Evolutionary conservation across 345 rosid species (phyloP), one percentile per base, ranked within the genome.

Genomic region (Arabidopsis suecica): DNA sequence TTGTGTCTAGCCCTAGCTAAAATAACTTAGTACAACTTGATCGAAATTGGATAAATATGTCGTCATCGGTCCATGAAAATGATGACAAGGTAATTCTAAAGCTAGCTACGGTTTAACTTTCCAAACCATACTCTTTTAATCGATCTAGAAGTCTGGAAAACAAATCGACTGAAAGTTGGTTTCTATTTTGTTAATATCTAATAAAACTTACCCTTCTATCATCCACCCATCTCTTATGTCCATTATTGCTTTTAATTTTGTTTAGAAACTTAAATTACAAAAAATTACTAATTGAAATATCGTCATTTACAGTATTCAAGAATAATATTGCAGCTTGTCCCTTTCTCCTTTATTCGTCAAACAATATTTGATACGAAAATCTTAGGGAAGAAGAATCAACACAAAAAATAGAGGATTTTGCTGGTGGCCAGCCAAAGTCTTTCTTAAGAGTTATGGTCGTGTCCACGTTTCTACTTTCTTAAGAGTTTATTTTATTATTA

Each of bases 381-480:
- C 28, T 58, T 71, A 36, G 58, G 20, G 34, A 41, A 30, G 69
- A 51, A 72, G 51, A 30, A 16, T 62, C 62, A 41, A 62, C 33
- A 14, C n/a, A 25, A 7, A 53, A 28, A 49, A n/a, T 2, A 45
- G 18, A 37, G 23, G 45, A 18, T 62, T 32, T 32, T 51, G 54
- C 22, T 62, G 76, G 62, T 73, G 34, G 63, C 63, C 70, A 73
- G 54, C 62, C 56, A 54, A 63, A 41, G 25, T 41, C 6, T 50
- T 50, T 49, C 14, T 1, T 25, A 37, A 58, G 14, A 30, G 53
- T 20, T 34, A 45, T 65, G 53, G 72, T 66, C 60, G 78, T 65
- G 23, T 45, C 71, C 78, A 74, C 78, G 72, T 57, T 56, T 65
- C 65, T 74, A 41, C 42, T 16, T 49, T 48, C 23, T 23, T 20